A percentile compares a stretch with the other conserved stretches of the same genome.
Evolutionary conservation across 2,329 filamentous ascomycete genomes (phyloP).

Genomic region (Thielaviopsis musarum): DNA sequence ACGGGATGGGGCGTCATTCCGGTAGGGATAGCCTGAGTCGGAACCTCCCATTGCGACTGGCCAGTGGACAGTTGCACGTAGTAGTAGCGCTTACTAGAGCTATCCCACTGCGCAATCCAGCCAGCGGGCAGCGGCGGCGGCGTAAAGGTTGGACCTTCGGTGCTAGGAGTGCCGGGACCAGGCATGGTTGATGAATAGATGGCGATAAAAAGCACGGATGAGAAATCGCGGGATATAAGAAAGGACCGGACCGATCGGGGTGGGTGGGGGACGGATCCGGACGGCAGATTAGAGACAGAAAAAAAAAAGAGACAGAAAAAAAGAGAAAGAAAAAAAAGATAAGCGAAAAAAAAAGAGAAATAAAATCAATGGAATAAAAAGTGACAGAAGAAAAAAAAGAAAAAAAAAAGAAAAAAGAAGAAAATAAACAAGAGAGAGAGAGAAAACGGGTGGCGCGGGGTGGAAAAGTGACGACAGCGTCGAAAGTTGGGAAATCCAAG

Average conservation of each 20-base stretch:
- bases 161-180: conserved; percentile 39
- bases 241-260: neutral
- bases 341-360: neutral
- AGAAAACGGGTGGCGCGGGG: neutral
- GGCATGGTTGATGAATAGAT: conserved; percentile 26
- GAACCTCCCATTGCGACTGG: conserved; percentile 57
- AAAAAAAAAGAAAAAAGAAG: neutral
- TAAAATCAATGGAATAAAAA: neutral
- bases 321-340: neutral
- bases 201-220: neutral
- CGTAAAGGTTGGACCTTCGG: conserved; percentile 40
- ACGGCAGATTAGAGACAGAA: neutral
- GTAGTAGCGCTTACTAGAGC: conserved; percentile 47
- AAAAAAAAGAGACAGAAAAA: neutral
- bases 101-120: conserved; percentile 57
- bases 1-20: conserved; percentile 40
- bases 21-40: conserved; percentile 44
- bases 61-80: conserved; percentile 58
- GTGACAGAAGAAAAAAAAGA: neutral
- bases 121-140: conserved; percentile 45
- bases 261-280: neutral
- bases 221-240: neutral
- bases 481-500: neutral
- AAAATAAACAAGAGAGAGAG: neutral
- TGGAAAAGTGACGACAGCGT: neutral